These are phyloP conservation scores for Oehlia diaphana DNA, from an alignment of 192 early-diverging fungal genomes.

Conservation along the genomic window DNA sequence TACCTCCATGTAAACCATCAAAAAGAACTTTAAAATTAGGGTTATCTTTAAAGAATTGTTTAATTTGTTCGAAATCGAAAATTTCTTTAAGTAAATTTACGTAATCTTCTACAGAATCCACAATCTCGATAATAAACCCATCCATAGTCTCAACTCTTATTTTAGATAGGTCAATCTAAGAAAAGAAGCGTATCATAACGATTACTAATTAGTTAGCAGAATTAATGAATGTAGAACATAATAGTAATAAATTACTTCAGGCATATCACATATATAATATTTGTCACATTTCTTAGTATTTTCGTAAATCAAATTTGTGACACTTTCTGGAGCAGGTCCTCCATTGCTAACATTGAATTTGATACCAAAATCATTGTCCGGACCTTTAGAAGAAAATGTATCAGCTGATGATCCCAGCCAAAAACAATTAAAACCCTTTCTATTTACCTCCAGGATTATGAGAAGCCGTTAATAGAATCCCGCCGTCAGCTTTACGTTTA, in stretches of 20 bases:
- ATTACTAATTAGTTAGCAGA: slow-evolving; percentile 8
- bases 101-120: slow-evolving; percentile 90
- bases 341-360: slow-evolving; percentile 98
- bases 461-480: slow-evolving; percentile 96
- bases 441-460: slow-evolving; percentile 90
- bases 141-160: slow-evolving; percentile 64
- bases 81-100: slow-evolving; percentile 81
- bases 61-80: slow-evolving; percentile 91
- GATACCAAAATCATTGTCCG: slow-evolving; percentile 97
- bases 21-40: slow-evolving; percentile 85
- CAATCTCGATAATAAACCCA: slow-evolving; percentile 76
- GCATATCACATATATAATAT: slow-evolving; percentile 63
- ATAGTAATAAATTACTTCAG: slow-evolving; percentile 48
- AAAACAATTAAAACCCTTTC: background rate
- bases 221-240: background rate
- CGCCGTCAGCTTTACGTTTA: slow-evolving; percentile 84
- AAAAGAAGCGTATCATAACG: background rate
- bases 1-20: slow-evolving; percentile 91
- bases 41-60: slow-evolving; percentile 67
- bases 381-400: slow-evolving; percentile 46
- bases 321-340: slow-evolving; percentile 93
- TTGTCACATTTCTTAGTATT: slow-evolving; percentile 72
- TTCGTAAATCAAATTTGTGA: slow-evolving; percentile 91
- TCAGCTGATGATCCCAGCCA: background rate
- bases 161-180: slow-evolving; percentile 69